A percentile compares a stretch with the other conserved stretches of the same genome.
These are phyloP conservation scores for Pythium grandisporangium DNA, from an alignment of 352 stramenopile genomes.

Conservation along the genomic window DNA sequence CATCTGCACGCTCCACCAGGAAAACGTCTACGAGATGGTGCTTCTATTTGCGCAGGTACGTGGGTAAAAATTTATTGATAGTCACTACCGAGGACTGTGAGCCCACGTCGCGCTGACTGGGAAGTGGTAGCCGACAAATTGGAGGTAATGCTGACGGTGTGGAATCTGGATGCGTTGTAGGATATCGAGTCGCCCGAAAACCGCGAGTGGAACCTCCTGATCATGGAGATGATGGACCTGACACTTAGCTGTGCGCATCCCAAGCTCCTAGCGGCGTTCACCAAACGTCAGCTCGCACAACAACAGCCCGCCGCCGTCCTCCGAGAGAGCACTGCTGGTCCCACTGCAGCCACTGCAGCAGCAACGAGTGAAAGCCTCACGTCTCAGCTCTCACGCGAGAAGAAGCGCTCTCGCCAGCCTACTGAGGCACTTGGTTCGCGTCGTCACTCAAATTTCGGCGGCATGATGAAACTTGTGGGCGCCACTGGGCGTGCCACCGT, in stretches of 20 bases:
- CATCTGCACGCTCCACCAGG: constrained; percentile 63
- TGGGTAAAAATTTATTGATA: too few species aligned
- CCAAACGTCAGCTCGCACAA: constrained; percentile 16
- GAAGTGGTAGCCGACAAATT: too few species aligned
- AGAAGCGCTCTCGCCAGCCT: constrained; percentile 26
- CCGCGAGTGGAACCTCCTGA: constrained; percentile 80
- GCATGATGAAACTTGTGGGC: constrained; percentile 73
- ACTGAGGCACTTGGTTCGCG: constrained; percentile 19
- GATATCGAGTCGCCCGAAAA: constrained; percentile 82
- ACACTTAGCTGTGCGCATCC: constrained; percentile 64
- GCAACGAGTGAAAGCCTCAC: background rate
- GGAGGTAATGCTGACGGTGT: too few species aligned
- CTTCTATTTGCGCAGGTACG: constrained; percentile 64
- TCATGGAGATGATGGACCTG: constrained; percentile 87
- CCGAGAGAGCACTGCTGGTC: background rate
- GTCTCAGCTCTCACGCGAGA: constrained; percentile 40
- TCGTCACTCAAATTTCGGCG: constrained; percentile 84
- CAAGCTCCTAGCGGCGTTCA: constrained; percentile 50
- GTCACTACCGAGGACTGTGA: too few species aligned
- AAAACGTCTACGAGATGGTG: constrained; percentile 85
- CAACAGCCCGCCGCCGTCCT: too few species aligned
- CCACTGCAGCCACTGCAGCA: background rate
- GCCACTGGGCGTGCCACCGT: constrained; percentile 53
- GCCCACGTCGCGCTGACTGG: too few species aligned
- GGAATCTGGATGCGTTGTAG: too few species aligned